phyloP scores from a whole-genome alignment of 1,284 basidiomycete species.

The Coniophora puteana region DNA sequence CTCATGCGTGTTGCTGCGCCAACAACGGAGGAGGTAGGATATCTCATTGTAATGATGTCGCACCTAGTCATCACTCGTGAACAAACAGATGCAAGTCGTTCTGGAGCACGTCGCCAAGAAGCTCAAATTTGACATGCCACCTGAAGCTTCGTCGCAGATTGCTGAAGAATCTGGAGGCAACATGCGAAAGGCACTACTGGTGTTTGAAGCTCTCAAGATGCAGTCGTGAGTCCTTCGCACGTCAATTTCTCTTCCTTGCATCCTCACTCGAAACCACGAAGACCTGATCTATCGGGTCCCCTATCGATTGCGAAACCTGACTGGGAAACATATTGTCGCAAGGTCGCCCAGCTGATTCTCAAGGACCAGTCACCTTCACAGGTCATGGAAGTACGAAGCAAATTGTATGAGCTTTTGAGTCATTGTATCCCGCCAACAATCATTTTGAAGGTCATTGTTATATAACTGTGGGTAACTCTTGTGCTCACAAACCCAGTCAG shows the following conservation, averaged over 20 bases:
- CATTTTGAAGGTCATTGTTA: slow-evolving; percentile 70
- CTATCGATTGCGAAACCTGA: slow-evolving; percentile 91
- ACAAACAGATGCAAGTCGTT: slow-evolving; percentile 72
- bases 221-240: slow-evolving; percentile 63
- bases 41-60: background rate
- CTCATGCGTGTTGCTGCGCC: slow-evolving; percentile 94
- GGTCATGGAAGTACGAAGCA: slow-evolving; percentile 88
- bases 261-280: slow-evolving; percentile 17
- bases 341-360: slow-evolving; percentile 93
- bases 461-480: background rate
- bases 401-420: slow-evolving; percentile 93
- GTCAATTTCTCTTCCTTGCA: slow-evolving; percentile 1
- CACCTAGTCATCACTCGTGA: background rate
- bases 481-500: slow-evolving; percentile 34
- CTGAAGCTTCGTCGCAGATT: slow-evolving; percentile 72
- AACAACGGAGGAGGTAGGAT: slow-evolving; percentile 66
- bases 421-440: slow-evolving; percentile 98
- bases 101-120: slow-evolving; percentile 80
- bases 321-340: slow-evolving; percentile 97
- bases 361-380: slow-evolving; percentile 89
- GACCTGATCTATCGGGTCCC: slow-evolving; percentile 72
- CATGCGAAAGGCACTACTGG: slow-evolving; percentile 90
- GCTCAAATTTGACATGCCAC: slow-evolving; percentile 80
- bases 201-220: slow-evolving; percentile 95
- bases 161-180: slow-evolving; percentile 85